Conservation (phyloP, 495 filamentous ascomycete genomes). For the Penicillium atrosanguineum region DNA sequence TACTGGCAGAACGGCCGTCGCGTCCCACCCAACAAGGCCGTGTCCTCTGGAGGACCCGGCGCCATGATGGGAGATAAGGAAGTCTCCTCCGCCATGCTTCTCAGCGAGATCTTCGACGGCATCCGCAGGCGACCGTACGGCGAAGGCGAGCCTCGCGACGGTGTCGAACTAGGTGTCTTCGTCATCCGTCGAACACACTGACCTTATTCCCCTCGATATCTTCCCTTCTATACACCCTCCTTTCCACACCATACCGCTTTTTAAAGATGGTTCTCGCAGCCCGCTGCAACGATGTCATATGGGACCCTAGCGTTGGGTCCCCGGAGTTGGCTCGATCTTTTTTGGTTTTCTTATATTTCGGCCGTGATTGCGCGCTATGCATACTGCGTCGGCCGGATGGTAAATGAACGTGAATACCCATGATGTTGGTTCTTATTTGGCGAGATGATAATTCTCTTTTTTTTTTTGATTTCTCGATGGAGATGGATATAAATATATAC, state of each 20-base stretch:
- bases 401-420: slow-evolving; percentile 38
- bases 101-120: slow-evolving; percentile 63
- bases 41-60: slow-evolving; percentile 31
- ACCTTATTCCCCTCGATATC: slow-evolving; percentile 1
- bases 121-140: slow-evolving; percentile 50
- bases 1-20: slow-evolving; percentile 55
- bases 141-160: slow-evolving; percentile 43
- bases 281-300: slow-evolving; percentile 19
- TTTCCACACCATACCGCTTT: slow-evolving; percentile 17
- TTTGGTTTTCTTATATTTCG: slow-evolving; percentile 13
- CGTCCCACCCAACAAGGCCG: slow-evolving; percentile 34
- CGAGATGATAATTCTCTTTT: slow-evolving; percentile 28
- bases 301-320: slow-evolving; percentile 18
- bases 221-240: slow-evolving; percentile 13
- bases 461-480: slow-evolving; percentile 16
- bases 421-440: slow-evolving; percentile 29
- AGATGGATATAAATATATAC: slow-evolving; percentile 20
- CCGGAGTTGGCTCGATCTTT: slow-evolving; percentile 16
- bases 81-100: slow-evolving; percentile 52
- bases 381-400: slow-evolving; percentile 23
- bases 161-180: slow-evolving; percentile 62
- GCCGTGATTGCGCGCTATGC: slow-evolving; percentile 17
- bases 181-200: slow-evolving; percentile 53
- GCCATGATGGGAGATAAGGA: slow-evolving; percentile 39
- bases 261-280: slow-evolving; percentile 18